Evolutionary conservation across 768 basidiomycete genomes (phyloP), one percentile per base, ranked within the genome.

Genomic region (Trametes maxima): DNA sequence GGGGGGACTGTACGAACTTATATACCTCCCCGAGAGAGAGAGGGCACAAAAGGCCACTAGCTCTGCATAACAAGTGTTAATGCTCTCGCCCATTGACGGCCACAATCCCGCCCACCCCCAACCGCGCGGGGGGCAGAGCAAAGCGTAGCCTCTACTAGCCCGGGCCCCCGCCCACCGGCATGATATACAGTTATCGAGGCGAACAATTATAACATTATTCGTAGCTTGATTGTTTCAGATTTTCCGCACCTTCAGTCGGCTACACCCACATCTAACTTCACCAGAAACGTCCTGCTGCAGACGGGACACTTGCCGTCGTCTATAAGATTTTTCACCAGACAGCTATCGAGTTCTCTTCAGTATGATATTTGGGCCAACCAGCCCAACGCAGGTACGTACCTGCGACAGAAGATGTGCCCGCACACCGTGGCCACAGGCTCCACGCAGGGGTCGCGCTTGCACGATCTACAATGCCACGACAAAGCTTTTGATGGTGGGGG

Each of bases 401-500:
- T 17, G 16, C 19, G 47, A 19, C 56, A 57, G 47, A 57, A 57
- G 5, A 57, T 22, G 25, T 57, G 56, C 3, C 56, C 56, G 17
- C 56, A 57, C 5, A 49, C 24, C 0, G 56, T 49, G 17, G 56
- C 47, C 12, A 36, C 14, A 2, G 56, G 56, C 3, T 57, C 11
- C 39, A 40, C 37, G 28, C 47, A 57, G 0, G 47, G 37, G 19
- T 42, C 44, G 17, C 39, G 22, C 47, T 25, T 16, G 47, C 56
- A 57, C 3, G 56, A 40, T n/a, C 56, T 21, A 33, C 56, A 57
- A n/a, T 57, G 46, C 47, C 56, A 57, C 37, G 37, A 45, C 40
- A 16, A 42, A 3, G 52, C 14, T 40, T 39, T 43, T 16, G 22
- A 6, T 6, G 1, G 22, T 22, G 24, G 24, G 13, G 37, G 52